A percentile compares a stretch with the other conserved stretches of the same genome.
phyloP scores from a whole-genome alignment of 768 basidiomycete species.

The Serendipita sp. region DNA sequence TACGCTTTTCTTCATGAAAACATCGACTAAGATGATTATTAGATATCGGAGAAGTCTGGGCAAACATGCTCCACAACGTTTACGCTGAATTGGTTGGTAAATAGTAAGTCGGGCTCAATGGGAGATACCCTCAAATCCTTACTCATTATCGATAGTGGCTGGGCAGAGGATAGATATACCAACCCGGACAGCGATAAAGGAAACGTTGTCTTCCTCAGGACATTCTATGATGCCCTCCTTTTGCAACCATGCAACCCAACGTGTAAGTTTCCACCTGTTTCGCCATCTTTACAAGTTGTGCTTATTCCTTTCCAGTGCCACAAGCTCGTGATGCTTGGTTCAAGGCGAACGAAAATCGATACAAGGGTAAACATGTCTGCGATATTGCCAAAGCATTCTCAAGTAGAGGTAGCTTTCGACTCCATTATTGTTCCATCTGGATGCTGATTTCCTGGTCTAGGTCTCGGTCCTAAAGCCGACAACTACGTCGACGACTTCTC shows the following conservation, averaged over 20 bases:
- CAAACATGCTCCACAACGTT: conserved; percentile 8
- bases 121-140: not conserved
- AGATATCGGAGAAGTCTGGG: conserved; percentile 10
- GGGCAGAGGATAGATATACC: not conserved
- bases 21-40: conserved; percentile 3
- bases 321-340: not conserved
- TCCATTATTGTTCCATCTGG: conserved; percentile 17
- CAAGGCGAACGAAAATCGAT: not conserved
- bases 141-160: not conserved
- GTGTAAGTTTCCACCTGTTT: not conserved
- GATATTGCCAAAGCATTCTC: not conserved
- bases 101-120: not conserved
- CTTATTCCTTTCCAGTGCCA: not conserved
- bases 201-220: conserved; percentile 9
- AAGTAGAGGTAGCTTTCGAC: conserved; percentile 9
- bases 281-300: not conserved
- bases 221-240: conserved; percentile 8
- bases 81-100: conserved; percentile 8
- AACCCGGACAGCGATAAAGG: conserved; percentile 6
- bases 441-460: conserved; percentile 10
- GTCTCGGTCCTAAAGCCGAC: not conserved
- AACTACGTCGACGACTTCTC: conserved; percentile 18
- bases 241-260: conserved; percentile 11
- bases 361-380: not conserved
- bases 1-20: conserved; percentile 2